Evolutionary conservation across 2,329 filamentous ascomycete species (phyloP).

Genomic region (Phialocephala subalpina): DNA sequence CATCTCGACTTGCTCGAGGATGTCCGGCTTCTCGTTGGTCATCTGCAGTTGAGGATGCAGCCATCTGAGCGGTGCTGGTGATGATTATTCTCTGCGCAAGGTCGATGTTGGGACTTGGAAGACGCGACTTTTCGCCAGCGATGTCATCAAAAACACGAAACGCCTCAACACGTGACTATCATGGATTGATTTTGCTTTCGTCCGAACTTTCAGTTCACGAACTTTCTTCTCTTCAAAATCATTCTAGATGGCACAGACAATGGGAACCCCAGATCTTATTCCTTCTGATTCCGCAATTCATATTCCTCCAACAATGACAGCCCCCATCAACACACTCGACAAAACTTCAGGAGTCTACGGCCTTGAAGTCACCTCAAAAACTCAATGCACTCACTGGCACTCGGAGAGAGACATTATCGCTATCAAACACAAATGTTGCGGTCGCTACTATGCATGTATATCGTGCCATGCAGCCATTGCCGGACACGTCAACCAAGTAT

Average conservation of each 20-base stretch:
- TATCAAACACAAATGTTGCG: slow-evolving; percentile 2
- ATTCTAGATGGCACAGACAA: too few species aligned
- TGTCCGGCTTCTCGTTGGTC: slow-evolving; percentile 8
- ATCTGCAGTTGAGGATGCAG: background rate
- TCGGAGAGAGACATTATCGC: background rate
- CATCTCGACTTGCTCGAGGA: slow-evolving; percentile 34
- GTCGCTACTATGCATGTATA: background rate
- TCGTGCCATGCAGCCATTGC: background rate
- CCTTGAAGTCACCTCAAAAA: background rate
- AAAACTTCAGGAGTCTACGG: background rate
- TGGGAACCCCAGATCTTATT: too few species aligned
- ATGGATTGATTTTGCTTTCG: too few species aligned
- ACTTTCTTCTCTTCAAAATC: too few species aligned
- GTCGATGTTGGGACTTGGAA: background rate
- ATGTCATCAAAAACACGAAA: slow-evolving; percentile 6
- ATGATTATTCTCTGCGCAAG: background rate
- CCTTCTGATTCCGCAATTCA: too few species aligned
- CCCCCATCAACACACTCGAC: background rate
- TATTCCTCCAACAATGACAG: too few species aligned
- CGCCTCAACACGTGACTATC: background rate
- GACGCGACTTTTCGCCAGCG: background rate
- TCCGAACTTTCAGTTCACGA: too few species aligned
- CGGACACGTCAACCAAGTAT: background rate
- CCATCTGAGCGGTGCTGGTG: slow-evolving; percentile 19
- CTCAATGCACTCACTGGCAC: background rate